A percentile compares a stretch with the other conserved stretches of the same genome.
phyloP scores from a whole-genome alignment of 768 basidiomycete species.

The Pleurotus salmoneostramineus region DNA sequence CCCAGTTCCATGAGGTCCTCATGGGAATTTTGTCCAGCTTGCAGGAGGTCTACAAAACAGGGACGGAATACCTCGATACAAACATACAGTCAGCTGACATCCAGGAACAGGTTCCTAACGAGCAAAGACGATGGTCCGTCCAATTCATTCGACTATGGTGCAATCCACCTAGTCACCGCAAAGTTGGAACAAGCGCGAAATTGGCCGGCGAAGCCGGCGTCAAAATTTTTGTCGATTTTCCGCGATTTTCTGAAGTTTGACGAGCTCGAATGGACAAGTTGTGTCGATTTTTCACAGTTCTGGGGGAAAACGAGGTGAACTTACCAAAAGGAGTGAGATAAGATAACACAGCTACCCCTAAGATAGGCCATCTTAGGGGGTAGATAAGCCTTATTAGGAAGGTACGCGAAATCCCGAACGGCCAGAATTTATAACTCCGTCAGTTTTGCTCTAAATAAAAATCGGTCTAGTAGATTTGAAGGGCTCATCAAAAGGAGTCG shows the following conservation, averaged over 20 bases:
- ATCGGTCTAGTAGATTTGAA: conserved; percentile 13
- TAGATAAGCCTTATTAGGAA: too few relatives aligned
- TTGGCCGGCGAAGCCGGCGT: background rate
- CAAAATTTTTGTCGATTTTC: background rate
- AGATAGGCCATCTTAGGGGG: too few relatives aligned
- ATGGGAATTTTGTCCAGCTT: background rate
- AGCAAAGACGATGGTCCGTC: too few relatives aligned
- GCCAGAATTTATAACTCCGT: conserved; percentile 16
- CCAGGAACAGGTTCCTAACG: background rate
- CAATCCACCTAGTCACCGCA: background rate
- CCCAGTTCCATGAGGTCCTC: background rate
- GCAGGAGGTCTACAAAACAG: background rate
- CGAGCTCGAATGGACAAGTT: too few relatives aligned
- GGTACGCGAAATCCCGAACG: too few relatives aligned
- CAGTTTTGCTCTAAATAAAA: conserved; percentile 16
- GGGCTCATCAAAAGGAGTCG: conserved; percentile 10
- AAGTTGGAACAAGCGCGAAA: background rate
- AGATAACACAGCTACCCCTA: too few relatives aligned
- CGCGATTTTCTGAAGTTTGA: too few relatives aligned
- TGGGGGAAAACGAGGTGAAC: too few relatives aligned
- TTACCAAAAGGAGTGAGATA: too few relatives aligned
- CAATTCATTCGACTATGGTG: background rate
- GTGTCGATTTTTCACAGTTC: too few relatives aligned
- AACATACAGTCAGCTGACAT: background rate
- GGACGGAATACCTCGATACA: too few relatives aligned